Percentiles rank a stretch among this genome's conserved stretches.
These are phyloP conservation scores for Alternaria burnsii DNA, from an alignment of 2,329 filamentous ascomycete species.

Conservation along the genomic window DNA sequence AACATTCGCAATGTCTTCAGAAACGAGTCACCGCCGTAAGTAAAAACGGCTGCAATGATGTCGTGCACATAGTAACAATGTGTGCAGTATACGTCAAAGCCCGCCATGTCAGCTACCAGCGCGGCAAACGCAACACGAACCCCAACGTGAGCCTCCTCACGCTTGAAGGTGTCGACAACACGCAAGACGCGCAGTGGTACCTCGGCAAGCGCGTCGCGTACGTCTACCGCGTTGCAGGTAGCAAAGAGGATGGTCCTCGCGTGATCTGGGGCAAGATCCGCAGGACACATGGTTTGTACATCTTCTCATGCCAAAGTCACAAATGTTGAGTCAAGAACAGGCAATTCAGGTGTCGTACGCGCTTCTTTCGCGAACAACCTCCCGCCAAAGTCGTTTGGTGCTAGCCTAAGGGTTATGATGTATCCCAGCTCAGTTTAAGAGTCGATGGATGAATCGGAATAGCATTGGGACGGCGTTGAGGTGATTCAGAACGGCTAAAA, in stretches of 20 bases:
- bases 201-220: conserved; percentile 97
- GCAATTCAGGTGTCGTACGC: conserved; percentile 95
- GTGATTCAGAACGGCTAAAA: conserved; percentile 11
- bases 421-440: conserved; percentile 65
- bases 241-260: conserved; percentile 67
- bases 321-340: conserved; percentile 58
- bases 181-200: conserved; percentile 93
- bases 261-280: conserved; percentile 99
- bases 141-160: conserved; percentile 84
- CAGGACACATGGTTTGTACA: conserved; percentile 74
- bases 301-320: conserved; percentile 43
- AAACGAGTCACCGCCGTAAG: conserved; percentile 23
- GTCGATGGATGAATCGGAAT: neutral
- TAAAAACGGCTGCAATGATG: neutral
- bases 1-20: conserved; percentile 15
- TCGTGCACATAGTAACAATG: neutral
- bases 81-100: conserved; percentile 66
- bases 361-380: conserved; percentile 95
- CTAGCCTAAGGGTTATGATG: conserved; percentile 91
- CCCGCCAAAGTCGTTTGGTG: conserved; percentile 75
- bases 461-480: conserved; percentile 13
- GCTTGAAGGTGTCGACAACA: conserved; percentile 95
- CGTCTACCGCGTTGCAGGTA: conserved; percentile 91
- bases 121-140: conserved; percentile 68
- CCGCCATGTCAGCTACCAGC: conserved; percentile 96